Base-by-base conservation (phyloP, 768 basidiomycete species). In the Suillus clintonianus region DNA sequence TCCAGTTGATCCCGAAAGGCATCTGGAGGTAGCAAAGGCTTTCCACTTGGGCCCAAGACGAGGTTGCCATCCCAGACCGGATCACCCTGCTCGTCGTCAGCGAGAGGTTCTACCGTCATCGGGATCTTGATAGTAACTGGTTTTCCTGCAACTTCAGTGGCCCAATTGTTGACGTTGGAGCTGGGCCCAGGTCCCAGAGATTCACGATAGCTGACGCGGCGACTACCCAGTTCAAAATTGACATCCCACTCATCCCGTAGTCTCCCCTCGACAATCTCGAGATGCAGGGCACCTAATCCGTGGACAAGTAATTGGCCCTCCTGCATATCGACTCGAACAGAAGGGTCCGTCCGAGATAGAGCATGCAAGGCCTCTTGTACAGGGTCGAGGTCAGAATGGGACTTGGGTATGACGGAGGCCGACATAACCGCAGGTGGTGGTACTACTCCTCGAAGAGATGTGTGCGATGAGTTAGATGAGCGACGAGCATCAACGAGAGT, bases 221-320 rank as follows among this genome's bases (percentile, higher is more conserved):
- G 86, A 62, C 77, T 79, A 6, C 94, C 92, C 67, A 94, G 84
- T 70, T 94, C 88, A 70, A 92, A 94, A 51, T 84, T 81, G 37
- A 80, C 91, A 37, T 85, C 83, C 89, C 90, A 95, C 75, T 95
- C 94, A 62, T 92, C 87, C 60, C 80, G 82, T 32, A 95, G 79
- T 48, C 94, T 84, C n/a, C 87, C 85, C 75, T 92, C 91, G 11
- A 94, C 82, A 61, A 95, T 94, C 74, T 95, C 94, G n/a, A 95
- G 83, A 71, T 95, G 94, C 14, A 95, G 82, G 36, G 90, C 86
- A 15, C 94, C 94, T 47, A 95, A 85, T 2, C 93, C 93, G 67
- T 95, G 91, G 1, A 93, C 82, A 36, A 95, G 82, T 39, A 93
- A 79, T 69, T 95, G 94, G 1, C 92, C 94, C 67, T 95, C 94